Percentiles rank a stretch among this genome's conserved stretches.
These are phyloP conservation scores for Viola odorata DNA, from an alignment of 345 rosid species.

Conservation along the genomic window DNA sequence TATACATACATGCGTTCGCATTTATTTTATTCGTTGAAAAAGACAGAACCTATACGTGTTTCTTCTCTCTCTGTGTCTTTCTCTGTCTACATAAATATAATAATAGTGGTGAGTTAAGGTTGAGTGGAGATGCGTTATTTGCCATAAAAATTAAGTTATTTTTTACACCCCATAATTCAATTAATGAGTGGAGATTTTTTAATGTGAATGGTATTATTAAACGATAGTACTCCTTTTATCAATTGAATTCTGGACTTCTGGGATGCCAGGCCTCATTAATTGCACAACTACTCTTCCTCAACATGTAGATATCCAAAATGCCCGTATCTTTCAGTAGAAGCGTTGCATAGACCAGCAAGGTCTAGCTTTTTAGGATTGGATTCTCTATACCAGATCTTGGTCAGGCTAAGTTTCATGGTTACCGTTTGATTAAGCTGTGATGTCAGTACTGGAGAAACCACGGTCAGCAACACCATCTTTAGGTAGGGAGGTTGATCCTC, in stretches of 20 bases:
- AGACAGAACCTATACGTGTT: slow-evolving; percentile 20
- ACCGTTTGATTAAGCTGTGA: slow-evolving; percentile 17
- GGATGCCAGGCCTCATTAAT: slow-evolving; percentile 18
- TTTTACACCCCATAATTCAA: too few relatives aligned
- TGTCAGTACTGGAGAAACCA: slow-evolving; percentile 36
- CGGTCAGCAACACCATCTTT: slow-evolving; percentile 13
- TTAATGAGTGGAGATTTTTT: too few relatives aligned
- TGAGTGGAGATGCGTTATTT: slow-evolving; percentile 2
- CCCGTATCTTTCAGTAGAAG: slow-evolving; percentile 19
- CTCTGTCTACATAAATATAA: slow-evolving; percentile 19
- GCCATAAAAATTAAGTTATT: background rate
- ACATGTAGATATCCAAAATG: slow-evolving; percentile 36
- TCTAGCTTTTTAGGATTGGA: slow-evolving; percentile 9
- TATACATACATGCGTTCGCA: background rate
- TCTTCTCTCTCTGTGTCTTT: background rate
- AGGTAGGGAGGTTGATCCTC: slow-evolving; percentile 54
- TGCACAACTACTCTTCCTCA: slow-evolving; percentile 26
- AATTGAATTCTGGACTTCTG: background rate
- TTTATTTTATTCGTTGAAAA: slow-evolving; percentile 16
- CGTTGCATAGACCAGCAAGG: slow-evolving; percentile 5
- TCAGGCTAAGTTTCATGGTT: background rate
- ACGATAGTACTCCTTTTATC: background rate
- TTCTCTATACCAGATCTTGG: slow-evolving; percentile 4
- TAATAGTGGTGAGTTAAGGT: slow-evolving; percentile 5
- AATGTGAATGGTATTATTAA: too few relatives aligned